These are phyloP conservation scores for Aspergillus carlsbadensis DNA, from an alignment of 495 filamentous ascomycete species.

Conservation along the genomic window DNA sequence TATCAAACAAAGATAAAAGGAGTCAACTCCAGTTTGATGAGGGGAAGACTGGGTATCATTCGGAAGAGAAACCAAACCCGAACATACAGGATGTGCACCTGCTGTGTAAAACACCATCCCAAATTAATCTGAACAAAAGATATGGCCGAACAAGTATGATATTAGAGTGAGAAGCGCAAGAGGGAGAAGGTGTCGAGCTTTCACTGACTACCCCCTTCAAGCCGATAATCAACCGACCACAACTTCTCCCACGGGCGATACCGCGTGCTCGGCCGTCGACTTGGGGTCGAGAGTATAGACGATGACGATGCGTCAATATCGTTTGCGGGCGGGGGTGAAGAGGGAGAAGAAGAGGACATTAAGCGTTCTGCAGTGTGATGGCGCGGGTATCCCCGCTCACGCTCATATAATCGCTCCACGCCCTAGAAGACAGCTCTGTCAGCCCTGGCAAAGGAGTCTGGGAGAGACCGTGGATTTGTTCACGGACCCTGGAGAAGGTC, in stretches of 20 bases:
- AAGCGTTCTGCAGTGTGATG: constrained; percentile 2
- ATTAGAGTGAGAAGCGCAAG: too few species aligned
- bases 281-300: constrained; percentile 23
- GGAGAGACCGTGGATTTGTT: constrained; percentile 18
- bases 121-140: too few species aligned
- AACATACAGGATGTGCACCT: too few species aligned
- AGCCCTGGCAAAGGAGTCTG: constrained; percentile 16
- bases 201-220: constrained; percentile 34
- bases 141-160: too few species aligned
- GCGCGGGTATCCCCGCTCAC: constrained; percentile 1
- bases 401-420: constrained; percentile 12
- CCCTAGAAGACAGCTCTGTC: constrained; percentile 23
- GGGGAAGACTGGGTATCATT: too few species aligned
- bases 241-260: constrained; percentile 53
- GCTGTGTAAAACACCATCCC: too few species aligned
- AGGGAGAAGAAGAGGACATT: constrained; percentile 16
- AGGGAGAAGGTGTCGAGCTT: too few species aligned
- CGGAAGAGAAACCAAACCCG: too few species aligned
- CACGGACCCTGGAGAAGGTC: constrained; percentile 47
- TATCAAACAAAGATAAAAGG: too few species aligned
- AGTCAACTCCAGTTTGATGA: too few species aligned
- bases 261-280: constrained; percentile 23
- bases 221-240: constrained; percentile 50
- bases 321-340: neutral
- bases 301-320: constrained; percentile 1